phyloP scores from a whole-genome alignment of 371 early-diverging fungal species.

The Circinella minor region DNA sequence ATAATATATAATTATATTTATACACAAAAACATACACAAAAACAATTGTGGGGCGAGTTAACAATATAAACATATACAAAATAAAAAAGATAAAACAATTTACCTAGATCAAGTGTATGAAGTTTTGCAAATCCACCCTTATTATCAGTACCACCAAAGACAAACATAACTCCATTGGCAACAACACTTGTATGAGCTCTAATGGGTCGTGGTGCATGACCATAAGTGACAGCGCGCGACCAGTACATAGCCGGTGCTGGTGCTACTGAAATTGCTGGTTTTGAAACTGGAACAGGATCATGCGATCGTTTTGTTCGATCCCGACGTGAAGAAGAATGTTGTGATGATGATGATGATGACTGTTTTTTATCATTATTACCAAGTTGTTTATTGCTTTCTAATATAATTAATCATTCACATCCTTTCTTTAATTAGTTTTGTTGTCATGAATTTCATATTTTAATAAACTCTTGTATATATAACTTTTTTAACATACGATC shows the following conservation, averaged over 20 bases:
- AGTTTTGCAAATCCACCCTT: constrained; percentile 73
- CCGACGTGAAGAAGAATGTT: not conserved
- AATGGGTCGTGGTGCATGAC: constrained; percentile 67
- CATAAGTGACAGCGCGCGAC: constrained; percentile 67
- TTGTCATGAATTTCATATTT: too few relatives aligned
- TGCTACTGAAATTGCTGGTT: constrained; percentile 29
- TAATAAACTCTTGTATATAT: not conserved
- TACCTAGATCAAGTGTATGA: constrained; percentile 81
- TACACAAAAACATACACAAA: not conserved
- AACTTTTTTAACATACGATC: not conserved
- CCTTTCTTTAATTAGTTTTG: not conserved
- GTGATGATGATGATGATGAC: not conserved
- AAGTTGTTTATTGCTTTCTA: not conserved
- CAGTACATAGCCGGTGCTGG: constrained; percentile 90
- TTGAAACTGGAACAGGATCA: not conserved
- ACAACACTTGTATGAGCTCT: constrained; percentile 82
- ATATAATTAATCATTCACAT: not conserved
- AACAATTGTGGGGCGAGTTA: not conserved
- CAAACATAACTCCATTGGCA: constrained; percentile 75
- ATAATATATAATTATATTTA: too few relatives aligned
- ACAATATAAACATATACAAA: too few relatives aligned
- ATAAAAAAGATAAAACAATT: not conserved
- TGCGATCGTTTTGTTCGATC: constrained; percentile 1
- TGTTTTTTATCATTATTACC: too few relatives aligned
- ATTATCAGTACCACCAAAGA: constrained; percentile 87